Base-by-base conservation (phyloP, 1,139 yeast genomes). In the Saccharomyces hybrid region DNA sequence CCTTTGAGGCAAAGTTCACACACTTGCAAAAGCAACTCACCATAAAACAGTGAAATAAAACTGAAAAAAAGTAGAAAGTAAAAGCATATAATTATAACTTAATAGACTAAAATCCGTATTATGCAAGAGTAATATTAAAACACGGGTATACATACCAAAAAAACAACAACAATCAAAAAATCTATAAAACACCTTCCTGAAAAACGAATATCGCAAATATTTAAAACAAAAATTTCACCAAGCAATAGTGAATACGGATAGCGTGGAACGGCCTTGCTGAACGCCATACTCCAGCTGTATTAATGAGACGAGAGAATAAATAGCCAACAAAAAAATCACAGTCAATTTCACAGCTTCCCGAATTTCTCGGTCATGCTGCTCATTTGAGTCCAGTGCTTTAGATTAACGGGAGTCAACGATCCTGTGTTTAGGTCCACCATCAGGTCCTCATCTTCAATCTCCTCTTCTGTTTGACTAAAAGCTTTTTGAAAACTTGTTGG, bases 351-450 rank as follows among this genome's bases (percentile, higher is more conserved):
- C 41, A 64, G 59, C 38, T 60, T 58, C 27, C 61, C 57, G 46
- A 65, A 57, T 50, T 62, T 57, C 20, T 64, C 63, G 14, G 62
- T 55, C 8, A 66, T 55, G 25, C 62, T 64, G 14, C 57, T 52
- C 60, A 66, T 58, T 32, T 62, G 51, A 23, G 52, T 53, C 63
- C 65, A 64, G 51, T 53, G 56, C 46, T 61, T 60, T 50, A 61
- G 56, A 44, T 59, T 61, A 52, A 61, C 64, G 3, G 68, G 60
- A 34, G 59, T 59, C 29, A 62, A 49, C 11, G 66, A 60, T 6
- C 68, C 69, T 1, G 68, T 58, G 51, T 55, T 63, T 28, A 65
- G 55, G 54, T 67, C 70, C n/a, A 66, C 71, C 32, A 67, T 55
- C 55, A 63, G 50, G 50, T 66, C 69, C 23, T 66, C 69, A 2